Percentiles rank a stretch among this genome's conserved stretches.
These are phyloP conservation scores for Mortierella sp. DNA, from an alignment of 371 early-diverging fungal genomes.

Conservation along the genomic window DNA sequence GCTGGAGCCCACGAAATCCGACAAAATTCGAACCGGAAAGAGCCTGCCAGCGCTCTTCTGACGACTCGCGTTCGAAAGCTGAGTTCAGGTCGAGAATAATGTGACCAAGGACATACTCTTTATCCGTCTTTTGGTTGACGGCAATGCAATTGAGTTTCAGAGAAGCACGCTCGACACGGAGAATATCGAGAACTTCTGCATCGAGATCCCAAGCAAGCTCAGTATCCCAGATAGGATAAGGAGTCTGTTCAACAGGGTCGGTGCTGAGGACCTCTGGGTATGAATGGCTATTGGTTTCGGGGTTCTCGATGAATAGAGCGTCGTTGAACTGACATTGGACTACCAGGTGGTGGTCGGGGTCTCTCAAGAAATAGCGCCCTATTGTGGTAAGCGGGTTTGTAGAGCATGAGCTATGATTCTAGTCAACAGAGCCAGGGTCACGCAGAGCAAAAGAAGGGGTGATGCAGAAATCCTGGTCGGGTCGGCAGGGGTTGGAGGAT, in stretches of 20 bases:
- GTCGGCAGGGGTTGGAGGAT: neutral
- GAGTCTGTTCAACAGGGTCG: conserved; percentile 53
- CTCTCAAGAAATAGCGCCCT: conserved; percentile 47
- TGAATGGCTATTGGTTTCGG: conserved; percentile 48
- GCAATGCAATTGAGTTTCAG: conserved; percentile 56
- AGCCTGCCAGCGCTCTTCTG: conserved; percentile 38
- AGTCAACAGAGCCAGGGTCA: neutral
- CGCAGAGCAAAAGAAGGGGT: neutral
- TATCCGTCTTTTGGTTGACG: conserved; percentile 42
- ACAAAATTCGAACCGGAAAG: conserved; percentile 25
- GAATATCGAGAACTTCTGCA: conserved; percentile 52
- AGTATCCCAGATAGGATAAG: conserved; percentile 56
- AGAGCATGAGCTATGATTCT: neutral
- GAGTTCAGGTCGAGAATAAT: conserved; percentile 49
- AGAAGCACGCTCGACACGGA: conserved; percentile 52
- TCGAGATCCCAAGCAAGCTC: conserved; percentile 58
- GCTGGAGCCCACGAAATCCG: conserved; percentile 45
- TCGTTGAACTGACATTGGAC: conserved; percentile 54
- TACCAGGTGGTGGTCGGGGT: conserved; percentile 44
- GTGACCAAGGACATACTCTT: conserved; percentile 52
- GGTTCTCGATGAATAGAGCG: conserved; percentile 52
- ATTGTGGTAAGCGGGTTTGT: neutral
- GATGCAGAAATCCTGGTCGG: neutral
- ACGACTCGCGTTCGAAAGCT: conserved; percentile 40
- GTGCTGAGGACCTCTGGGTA: conserved; percentile 53